These are phyloP conservation scores for Pistacia atlantica DNA, from an alignment of 345 rosid genomes.

Conservation along the genomic window DNA sequence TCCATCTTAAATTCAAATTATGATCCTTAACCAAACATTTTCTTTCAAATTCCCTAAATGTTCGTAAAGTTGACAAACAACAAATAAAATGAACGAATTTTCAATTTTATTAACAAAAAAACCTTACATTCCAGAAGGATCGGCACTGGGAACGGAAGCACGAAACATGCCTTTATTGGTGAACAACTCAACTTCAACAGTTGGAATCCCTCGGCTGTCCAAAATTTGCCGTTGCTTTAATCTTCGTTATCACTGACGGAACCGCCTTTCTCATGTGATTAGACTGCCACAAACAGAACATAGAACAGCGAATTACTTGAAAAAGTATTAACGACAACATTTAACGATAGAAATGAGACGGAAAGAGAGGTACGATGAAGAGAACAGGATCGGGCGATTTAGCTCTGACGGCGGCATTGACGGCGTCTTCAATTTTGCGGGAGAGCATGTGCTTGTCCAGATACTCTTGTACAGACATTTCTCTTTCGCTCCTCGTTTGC, in stretches of 20 bases:
- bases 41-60: background rate
- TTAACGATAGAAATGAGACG: background rate
- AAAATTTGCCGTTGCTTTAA: slow-evolving; percentile 89
- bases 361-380: slow-evolving; percentile 63
- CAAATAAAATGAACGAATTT: background rate
- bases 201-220: slow-evolving; percentile 93
- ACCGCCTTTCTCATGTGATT: slow-evolving; percentile 94
- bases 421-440: slow-evolving; percentile 97
- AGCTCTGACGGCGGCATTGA: slow-evolving; percentile 96
- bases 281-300: slow-evolving; percentile 48
- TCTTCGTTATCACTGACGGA: slow-evolving; percentile 79
- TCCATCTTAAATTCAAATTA: too few relatives aligned
- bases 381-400: slow-evolving; percentile 93
- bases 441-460: slow-evolving; percentile 89
- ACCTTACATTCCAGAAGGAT: slow-evolving; percentile 79
- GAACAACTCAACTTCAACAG: slow-evolving; percentile 87
- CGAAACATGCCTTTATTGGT: slow-evolving; percentile 92
- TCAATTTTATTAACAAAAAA: background rate
- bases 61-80: too few relatives aligned
- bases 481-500: background rate
- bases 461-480: slow-evolving; percentile 95
- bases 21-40: slow-evolving; percentile 7
- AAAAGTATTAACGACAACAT: background rate
- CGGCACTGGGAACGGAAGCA: slow-evolving; percentile 83
- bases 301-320: background rate